Percentiles rank a stretch among this genome's conserved stretches.
Conservation (phyloP, 352 stramenopile genomes). For the Globisporangium parvum region DNA sequence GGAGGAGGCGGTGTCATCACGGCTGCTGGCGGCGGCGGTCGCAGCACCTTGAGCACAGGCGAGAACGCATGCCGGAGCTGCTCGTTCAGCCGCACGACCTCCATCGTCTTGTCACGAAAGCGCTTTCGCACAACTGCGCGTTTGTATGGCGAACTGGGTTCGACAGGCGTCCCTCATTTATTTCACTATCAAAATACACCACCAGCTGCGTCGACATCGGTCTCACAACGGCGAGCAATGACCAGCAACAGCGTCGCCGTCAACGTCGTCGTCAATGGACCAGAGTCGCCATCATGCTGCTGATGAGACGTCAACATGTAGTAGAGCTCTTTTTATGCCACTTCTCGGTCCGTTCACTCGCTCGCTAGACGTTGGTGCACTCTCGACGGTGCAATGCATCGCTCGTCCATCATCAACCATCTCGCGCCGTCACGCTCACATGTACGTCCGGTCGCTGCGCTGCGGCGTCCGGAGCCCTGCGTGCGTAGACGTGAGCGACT, state of each 20-base stretch:
- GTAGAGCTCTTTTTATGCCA: too few relatives aligned
- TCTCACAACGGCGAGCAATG: too few relatives aligned
- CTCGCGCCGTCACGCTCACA: neutral
- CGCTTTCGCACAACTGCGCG: too few relatives aligned
- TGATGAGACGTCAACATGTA: too few relatives aligned
- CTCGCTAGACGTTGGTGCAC: too few relatives aligned
- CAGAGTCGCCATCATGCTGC: too few relatives aligned
- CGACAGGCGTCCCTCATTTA: neutral
- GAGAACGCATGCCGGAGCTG: conserved; percentile 57
- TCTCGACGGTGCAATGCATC: neutral
- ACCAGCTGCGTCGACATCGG: too few relatives aligned
- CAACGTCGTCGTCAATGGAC: too few relatives aligned
- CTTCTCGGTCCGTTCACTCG: too few relatives aligned
- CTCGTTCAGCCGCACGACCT: conserved; percentile 60
- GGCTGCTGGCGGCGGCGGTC: neutral
- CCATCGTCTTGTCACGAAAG: conserved; percentile 29
- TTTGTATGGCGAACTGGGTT: too few relatives aligned
- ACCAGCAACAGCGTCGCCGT: too few relatives aligned
- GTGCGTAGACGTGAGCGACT: conserved; percentile 23
- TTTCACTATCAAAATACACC: neutral
- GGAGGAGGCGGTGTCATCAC: conserved; percentile 10
- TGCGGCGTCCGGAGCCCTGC: conserved; percentile 13
- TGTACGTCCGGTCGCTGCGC: conserved; percentile 2
- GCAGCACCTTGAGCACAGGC: conserved; percentile 47
- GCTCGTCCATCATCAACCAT: neutral